These are phyloP conservation scores for Salpingoeca rosetta DNA, from an alignment of 78 protist species.

Conservation along the genomic window DNA sequence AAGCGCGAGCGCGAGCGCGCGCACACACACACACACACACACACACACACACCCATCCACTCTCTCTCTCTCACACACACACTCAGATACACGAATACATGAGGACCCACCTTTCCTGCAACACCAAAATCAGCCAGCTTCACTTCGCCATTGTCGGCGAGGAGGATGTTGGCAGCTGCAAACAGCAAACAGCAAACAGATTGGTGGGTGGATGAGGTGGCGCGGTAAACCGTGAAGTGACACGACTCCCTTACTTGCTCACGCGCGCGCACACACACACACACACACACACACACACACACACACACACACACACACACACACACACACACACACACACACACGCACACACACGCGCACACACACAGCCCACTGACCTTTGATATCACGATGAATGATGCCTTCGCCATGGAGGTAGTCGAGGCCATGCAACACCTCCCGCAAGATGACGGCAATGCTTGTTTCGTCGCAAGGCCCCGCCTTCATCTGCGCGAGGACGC, in stretches of 20 bases:
- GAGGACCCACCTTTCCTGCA: too few relatives aligned
- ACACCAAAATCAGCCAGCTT: slow-evolving; percentile 98
- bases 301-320: not conserved
- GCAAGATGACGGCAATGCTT: slow-evolving; percentile 67
- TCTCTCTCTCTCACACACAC: too few relatives aligned
- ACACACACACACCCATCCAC: too few relatives aligned
- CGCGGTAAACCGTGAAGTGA: not conserved
- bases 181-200: not conserved
- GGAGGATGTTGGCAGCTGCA: slow-evolving; percentile 82
- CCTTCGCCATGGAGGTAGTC: slow-evolving; percentile 79
- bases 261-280: not conserved
- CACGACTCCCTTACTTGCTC: not conserved
- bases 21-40: too few relatives aligned
- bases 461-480: slow-evolving; percentile 69
- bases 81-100: too few relatives aligned
- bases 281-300: not conserved
- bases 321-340: too few relatives aligned
- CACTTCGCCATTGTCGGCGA: slow-evolving; percentile 73
- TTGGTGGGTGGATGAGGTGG: not conserved
- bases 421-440: slow-evolving; percentile 80
- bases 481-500: slow-evolving; percentile 36
- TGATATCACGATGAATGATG: slow-evolving; percentile 92
- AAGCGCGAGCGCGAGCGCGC: too few relatives aligned
- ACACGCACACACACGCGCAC: too few relatives aligned
- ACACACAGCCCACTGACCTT: slow-evolving; percentile 40